Evolutionary conservation across 106 monocot species (phyloP).

Genomic region (Apostasia ramifera): DNA sequence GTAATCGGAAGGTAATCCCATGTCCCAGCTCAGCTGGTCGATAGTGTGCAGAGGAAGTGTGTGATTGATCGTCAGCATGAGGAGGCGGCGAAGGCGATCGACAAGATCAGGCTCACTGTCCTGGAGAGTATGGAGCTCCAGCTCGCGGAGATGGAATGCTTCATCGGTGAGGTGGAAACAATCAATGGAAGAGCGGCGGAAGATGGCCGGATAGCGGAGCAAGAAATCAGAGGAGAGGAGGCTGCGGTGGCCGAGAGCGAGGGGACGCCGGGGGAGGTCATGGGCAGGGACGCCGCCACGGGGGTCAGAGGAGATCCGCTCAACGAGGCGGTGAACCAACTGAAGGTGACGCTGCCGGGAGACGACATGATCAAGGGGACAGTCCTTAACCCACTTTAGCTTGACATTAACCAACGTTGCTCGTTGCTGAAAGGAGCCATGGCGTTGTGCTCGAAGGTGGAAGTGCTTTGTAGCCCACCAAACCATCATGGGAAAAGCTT

Average conservation of each 20-base stretch:
- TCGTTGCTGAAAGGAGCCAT: constrained; percentile 14
- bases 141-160: constrained; percentile 30
- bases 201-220: constrained; percentile 52
- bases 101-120: constrained; percentile 39
- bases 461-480: too few species aligned
- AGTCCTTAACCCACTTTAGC: constrained; percentile 62
- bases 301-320: constrained; percentile 21
- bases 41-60: constrained; percentile 60
- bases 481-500: too few species aligned
- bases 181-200: constrained; percentile 14
- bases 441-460: too few species aligned
- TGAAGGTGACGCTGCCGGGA: constrained; percentile 66
- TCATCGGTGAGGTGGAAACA: constrained; percentile 43
- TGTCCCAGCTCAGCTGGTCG: constrained; percentile 66
- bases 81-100: constrained; percentile 49
- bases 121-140: constrained; percentile 19
- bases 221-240: constrained; percentile 25
- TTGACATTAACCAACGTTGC: constrained; percentile 61
- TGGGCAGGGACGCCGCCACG: constrained; percentile 8
- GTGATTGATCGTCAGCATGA: constrained; percentile 45
- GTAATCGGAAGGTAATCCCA: constrained; percentile 60
- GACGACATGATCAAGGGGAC: constrained; percentile 52
- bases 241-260: constrained; percentile 7
- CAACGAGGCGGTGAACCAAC: constrained; percentile 42
- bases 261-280: constrained; percentile 4